Evolutionary conservation across 441 rosid genomes (phyloP).

Genomic region (Aleurites moluccanus): DNA sequence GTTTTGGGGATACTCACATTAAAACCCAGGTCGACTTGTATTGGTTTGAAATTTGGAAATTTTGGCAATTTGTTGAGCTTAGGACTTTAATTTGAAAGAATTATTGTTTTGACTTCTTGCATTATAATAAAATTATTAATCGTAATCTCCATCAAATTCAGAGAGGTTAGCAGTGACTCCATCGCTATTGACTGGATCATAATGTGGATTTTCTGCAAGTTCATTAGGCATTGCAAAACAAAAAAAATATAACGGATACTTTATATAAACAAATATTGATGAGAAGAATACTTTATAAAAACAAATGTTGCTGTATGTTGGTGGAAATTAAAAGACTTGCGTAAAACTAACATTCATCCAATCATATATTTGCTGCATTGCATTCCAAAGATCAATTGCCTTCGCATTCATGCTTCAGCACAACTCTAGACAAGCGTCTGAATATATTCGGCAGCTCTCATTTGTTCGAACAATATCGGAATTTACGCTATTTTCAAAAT

Average conservation of each 20-base stretch:
- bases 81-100: too few species aligned
- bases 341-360: conserved; percentile 62
- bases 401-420: conserved; percentile 55
- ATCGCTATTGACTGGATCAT: conserved; percentile 17
- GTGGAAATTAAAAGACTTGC: conserved; percentile 39
- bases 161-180: conserved; percentile 25
- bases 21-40: too few species aligned
- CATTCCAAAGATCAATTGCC: conserved; percentile 68
- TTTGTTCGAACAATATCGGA: conserved; percentile 43
- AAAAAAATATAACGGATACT: too few species aligned
- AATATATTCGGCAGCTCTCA: conserved; percentile 49
- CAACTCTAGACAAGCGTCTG: conserved; percentile 64
- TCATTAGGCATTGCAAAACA: conserved; percentile 50
- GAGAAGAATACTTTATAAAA: too few species aligned
- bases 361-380: conserved; percentile 54
- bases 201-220: conserved; percentile 41
- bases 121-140: too few species aligned
- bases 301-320: too few species aligned
- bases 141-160: too few species aligned
- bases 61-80: too few species aligned
- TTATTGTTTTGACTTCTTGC: too few species aligned
- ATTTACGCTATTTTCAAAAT: conserved; percentile 10
- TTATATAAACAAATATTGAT: too few species aligned
- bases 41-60: too few species aligned
- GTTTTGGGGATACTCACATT: too few species aligned